Evolutionary conservation across 208 protist species (phyloP).

Genomic region (Acanthamoeba castellanii): DNA sequence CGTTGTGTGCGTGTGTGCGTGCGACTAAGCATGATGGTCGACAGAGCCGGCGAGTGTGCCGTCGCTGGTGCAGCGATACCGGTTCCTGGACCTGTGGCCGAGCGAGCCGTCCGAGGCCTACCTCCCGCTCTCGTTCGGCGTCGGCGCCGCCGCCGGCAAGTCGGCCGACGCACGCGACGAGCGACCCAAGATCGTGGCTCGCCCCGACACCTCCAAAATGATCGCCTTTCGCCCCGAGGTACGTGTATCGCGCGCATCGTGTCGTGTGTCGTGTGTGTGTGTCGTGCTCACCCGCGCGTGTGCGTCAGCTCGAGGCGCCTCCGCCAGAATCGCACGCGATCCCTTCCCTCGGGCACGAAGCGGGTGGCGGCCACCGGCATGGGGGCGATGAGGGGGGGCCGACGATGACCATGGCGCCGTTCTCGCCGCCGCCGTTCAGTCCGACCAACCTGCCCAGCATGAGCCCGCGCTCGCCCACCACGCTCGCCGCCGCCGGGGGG

Average conservation of each 20-base stretch:
- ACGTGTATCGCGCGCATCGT: background rate
- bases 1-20: too few species aligned
- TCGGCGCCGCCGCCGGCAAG: background rate
- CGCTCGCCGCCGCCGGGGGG: background rate
- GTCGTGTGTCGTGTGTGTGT: background rate
- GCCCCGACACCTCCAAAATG: conserved; percentile 39
- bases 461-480: background rate
- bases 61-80: conserved; percentile 31
- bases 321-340: background rate
- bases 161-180: background rate
- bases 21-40: too few species aligned
- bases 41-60: background rate
- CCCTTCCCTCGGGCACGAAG: background rate
- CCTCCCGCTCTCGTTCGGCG: background rate
- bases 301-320: too few species aligned
- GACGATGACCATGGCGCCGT: background rate
- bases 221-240: background rate
- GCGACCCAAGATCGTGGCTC: background rate
- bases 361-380: too few species aligned
- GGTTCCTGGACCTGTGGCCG: conserved; percentile 52
- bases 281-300: too few species aligned
- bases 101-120: background rate
- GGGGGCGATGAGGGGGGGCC: too few species aligned
- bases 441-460: background rate
- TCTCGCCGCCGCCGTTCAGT: background rate